Percentiles rank a stretch among this genome's conserved stretches.
phyloP scores from a whole-genome alignment of 768 basidiomycete species.

The Lyophyllum shimeji region DNA sequence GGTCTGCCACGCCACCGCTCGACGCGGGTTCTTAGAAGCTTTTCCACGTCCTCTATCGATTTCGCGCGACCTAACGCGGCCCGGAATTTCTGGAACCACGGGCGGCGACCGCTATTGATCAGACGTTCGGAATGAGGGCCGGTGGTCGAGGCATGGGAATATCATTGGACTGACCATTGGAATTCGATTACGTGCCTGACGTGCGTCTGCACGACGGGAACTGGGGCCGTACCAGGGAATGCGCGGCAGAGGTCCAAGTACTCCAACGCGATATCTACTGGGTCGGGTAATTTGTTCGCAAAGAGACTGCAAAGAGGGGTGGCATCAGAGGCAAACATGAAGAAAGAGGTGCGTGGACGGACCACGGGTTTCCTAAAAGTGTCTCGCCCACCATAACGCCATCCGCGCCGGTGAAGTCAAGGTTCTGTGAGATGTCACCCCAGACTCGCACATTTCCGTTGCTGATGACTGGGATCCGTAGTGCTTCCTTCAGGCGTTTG shows the following conservation, averaged over 20 bases:
- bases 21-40: slow-evolving; percentile 41
- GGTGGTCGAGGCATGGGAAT: slow-evolving; percentile 8
- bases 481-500: slow-evolving; percentile 47
- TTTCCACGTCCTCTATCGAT: slow-evolving; percentile 46
- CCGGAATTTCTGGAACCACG: slow-evolving; percentile 61
- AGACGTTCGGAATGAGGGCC: slow-evolving; percentile 10
- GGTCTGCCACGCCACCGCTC: slow-evolving; percentile 47
- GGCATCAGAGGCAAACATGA: slow-evolving; percentile 5
- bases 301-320: slow-evolving; percentile 49
- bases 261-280: slow-evolving; percentile 65
- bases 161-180: slow-evolving; percentile 51
- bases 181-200: slow-evolving; percentile 67
- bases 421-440: slow-evolving; percentile 55
- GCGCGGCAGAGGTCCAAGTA: slow-evolving; percentile 62
- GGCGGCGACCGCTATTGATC: slow-evolving; percentile 40
- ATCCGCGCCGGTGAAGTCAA: slow-evolving; percentile 57
- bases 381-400: slow-evolving; percentile 83
- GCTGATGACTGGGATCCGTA: slow-evolving; percentile 63
- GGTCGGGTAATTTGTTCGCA: slow-evolving; percentile 51
- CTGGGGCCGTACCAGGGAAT: slow-evolving; percentile 48
- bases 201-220: slow-evolving; percentile 59
- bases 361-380: slow-evolving; percentile 77
- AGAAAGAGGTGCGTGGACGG: slow-evolving; percentile 2
- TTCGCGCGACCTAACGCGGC: slow-evolving; percentile 39
- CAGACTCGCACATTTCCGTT: slow-evolving; percentile 76